Base-by-base conservation (phyloP, 2,329 filamentous ascomycete species). In the Mycocentrospora acerina region DNA sequence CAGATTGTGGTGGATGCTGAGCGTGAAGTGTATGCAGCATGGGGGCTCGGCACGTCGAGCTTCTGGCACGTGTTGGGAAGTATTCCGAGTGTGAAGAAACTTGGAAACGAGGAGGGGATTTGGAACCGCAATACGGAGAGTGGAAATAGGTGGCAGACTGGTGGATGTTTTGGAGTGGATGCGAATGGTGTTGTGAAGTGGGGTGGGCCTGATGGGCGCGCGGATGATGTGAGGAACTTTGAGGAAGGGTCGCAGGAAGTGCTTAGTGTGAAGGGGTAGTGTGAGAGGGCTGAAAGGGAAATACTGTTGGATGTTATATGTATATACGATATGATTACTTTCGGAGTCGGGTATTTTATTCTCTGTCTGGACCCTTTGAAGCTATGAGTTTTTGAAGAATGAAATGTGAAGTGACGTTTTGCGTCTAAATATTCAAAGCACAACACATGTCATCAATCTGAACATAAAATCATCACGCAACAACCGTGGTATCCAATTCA, bases 101-200 rank as follows among this genome's bases (percentile, higher is more conserved):
- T 88, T 17, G 80, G 77, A 10, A 77, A 73, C 45, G 68, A 77
- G 32, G 82, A 88, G 58, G 76, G 80, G 11, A 85, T 88, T 48
- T 83, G 79, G 76, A 83, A 83, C 58, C 67, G 78, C 16, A 73
- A 79, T 3, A 82, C 80, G 2, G 80, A 84, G 64, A 85, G 78
- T 57, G 84, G 84, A 26, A 80, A 69, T 48, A 67, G 82, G 35
- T 88, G 85, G 84, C 84, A 88, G 73, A 83, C 70, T 17, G 72
- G 77, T 30, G 85, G 84, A 18, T 79, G 77, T 18, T 88, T 82
- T 66, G 82, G 78, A 2, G 66, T 84, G 18, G 79, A 82, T 57
- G 56, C 55, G 5, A 60, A 71, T 18, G 80, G 80, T 2, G 53
- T 68, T 10, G 73, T 85, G 3, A 70, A 66, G 37, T 84, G 79